Evolutionary conservation across 352 stramenopile species (phyloP).

Genomic region (Phytophthora hibernalis): DNA sequence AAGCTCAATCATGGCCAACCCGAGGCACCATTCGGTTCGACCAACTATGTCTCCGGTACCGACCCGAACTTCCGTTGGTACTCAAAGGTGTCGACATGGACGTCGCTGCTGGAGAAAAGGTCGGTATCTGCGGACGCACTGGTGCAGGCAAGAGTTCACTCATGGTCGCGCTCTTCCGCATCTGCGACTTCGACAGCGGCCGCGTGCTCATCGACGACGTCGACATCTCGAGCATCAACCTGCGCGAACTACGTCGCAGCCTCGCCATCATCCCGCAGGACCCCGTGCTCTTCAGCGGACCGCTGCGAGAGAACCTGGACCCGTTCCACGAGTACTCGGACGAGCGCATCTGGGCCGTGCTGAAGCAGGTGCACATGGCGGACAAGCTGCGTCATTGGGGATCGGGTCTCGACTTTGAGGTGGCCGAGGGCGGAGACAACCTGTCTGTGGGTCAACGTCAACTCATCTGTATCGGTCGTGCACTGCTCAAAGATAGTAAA

Average conservation of each 20-base stretch:
- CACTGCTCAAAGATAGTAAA: constrained; percentile 22
- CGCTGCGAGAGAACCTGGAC: constrained; percentile 90
- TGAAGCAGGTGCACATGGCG: constrained; percentile 63
- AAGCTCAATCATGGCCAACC: constrained; percentile 25
- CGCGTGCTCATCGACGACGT: constrained; percentile 57
- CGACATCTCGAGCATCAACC: constrained; percentile 61
- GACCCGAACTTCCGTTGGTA: constrained; percentile 47
- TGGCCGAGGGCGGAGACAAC: constrained; percentile 85
- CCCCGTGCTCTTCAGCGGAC: constrained; percentile 91
- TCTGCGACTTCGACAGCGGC: constrained; percentile 50
- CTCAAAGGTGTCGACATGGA: constrained; percentile 44
- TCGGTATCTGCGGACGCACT: constrained; percentile 70
- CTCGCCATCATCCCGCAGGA: constrained; percentile 76
- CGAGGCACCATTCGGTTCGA: constrained; percentile 40
- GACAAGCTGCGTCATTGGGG: constrained; percentile 68
- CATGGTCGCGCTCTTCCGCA: constrained; percentile 50
- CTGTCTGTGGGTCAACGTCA: constrained; percentile 78
- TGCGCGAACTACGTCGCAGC: constrained; percentile 43
- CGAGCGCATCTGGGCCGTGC: constrained; percentile 58
- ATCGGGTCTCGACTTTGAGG: constrained; percentile 28
- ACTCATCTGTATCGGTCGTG: constrained; percentile 92
- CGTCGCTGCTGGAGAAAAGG: constrained; percentile 49
- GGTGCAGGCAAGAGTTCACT: constrained; percentile 55
- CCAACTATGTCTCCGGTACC: constrained; percentile 37
- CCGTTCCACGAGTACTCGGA: constrained; percentile 84